Base-by-base conservation (phyloP, 257 asterid species). In the Fraxinus quadrangulata region DNA sequence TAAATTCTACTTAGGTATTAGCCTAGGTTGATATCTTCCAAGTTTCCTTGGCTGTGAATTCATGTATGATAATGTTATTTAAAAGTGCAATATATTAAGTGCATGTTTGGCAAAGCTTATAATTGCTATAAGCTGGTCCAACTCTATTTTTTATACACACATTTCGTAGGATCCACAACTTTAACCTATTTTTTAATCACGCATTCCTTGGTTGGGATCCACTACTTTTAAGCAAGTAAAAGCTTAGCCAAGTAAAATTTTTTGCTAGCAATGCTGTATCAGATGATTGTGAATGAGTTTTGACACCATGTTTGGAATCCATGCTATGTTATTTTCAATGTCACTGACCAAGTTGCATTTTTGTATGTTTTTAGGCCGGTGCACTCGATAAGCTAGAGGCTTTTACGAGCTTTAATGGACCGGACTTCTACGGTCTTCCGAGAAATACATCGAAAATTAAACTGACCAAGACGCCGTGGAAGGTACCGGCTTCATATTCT, bases 321-420 rank as follows among this genome's bases (percentile, higher is more conserved):
- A 16, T 47, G n/a, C 19, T 47, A n/a, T 47, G n/a, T 16, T 47
- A 16, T 47, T 47, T 14, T 47, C 56, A 14, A 47, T 12, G 51
- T 47, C 56, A 47, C 2, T 14, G 56, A 47, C 56, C 56, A 47
- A 14, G 56, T 16, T 47, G n/a, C 56, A 45, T 23, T 21, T 47
- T 36, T 37, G 31, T 71, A 21, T 80, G 63, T 70, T 69, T 74
- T n/a, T 81, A 92, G 97, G 98, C 88, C 5, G 88, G 89, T 17
- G 96, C 99, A 7, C 87, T 94, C 40, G 99, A 94, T 84, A 94
- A 91, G 85, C 81, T 94, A 3, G 98, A 94, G 81, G 96, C 96
- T 3, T 94, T 94, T 83, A 86, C 98, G 10, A 94, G 99, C 89
- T 94, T 92, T 61, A 94, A 94, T 23, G 99, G 99, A 63, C 97